These are phyloP conservation scores for Pelagomonas calceolata DNA, from an alignment of 108 stramenopile genomes.

Conservation along the genomic window DNA sequence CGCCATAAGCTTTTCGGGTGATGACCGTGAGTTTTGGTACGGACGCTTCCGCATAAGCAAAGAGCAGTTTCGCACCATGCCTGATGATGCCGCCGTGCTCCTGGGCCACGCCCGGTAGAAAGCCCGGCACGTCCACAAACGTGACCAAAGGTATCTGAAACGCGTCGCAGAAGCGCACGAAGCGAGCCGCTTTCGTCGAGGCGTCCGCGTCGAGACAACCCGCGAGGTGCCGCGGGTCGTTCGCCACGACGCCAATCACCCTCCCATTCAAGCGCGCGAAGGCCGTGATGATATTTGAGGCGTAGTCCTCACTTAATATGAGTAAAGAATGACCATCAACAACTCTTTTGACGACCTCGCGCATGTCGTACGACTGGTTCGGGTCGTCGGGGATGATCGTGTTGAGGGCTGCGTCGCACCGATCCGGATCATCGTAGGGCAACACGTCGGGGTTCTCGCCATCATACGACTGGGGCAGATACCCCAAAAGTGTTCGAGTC, in stretches of 20 bases:
- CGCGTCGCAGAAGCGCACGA: conserved; percentile 92
- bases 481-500: conserved; percentile 76
- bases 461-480: conserved; percentile 82
- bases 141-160: conserved; percentile 98
- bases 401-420: conserved; percentile 67
- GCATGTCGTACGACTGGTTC: conserved; percentile 90
- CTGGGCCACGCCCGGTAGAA: conserved; percentile 88
- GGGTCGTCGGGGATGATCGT: conserved; percentile 94
- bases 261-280: conserved; percentile 89
- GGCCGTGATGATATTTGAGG: conserved; percentile 83
- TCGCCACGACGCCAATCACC: conserved; percentile 91
- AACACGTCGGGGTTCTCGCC: conserved; percentile 52
- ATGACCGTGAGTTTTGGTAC: conserved; percentile 96
- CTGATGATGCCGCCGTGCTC: conserved; percentile 89
- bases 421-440: conserved; percentile 62
- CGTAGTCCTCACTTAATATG: conserved; percentile 89
- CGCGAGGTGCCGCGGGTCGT: conserved; percentile 89
- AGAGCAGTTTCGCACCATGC: conserved; percentile 92
- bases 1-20: conserved; percentile 97
- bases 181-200: conserved; percentile 90
- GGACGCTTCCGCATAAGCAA: conserved; percentile 96
- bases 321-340: conserved; percentile 86
- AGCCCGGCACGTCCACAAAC: conserved; percentile 99
- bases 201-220: conserved; percentile 96
- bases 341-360: conserved; percentile 70